phyloP scores from a whole-genome alignment of 2,329 filamentous ascomycete species.

The Trichoderma arundinaceum region DNA sequence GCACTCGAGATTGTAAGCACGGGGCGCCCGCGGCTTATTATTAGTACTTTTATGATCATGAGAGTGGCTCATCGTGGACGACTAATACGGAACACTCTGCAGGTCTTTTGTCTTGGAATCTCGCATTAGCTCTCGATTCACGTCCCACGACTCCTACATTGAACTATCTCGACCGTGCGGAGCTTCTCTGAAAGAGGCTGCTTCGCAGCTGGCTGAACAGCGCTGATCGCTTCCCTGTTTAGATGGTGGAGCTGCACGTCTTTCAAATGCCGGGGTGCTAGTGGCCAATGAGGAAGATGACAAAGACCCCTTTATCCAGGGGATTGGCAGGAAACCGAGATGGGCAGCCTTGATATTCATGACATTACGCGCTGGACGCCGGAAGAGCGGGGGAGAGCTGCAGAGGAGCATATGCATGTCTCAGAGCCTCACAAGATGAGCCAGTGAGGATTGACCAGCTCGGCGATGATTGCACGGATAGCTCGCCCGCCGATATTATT shows the following conservation, averaged over 20 bases:
- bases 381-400: slow-evolving; percentile 16
- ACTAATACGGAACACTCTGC: slow-evolving; percentile 11
- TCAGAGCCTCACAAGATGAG: slow-evolving; percentile 12
- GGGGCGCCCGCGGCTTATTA: slow-evolving; percentile 28
- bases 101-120: slow-evolving; percentile 15
- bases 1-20: slow-evolving; percentile 23
- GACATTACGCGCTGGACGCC: slow-evolving; percentile 9
- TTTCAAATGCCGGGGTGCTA: slow-evolving; percentile 27
- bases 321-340: slow-evolving; percentile 17
- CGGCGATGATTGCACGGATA: slow-evolving; percentile 14
- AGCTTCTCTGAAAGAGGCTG: slow-evolving; percentile 25
- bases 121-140: background rate
- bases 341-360: slow-evolving; percentile 14
- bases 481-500: slow-evolving; percentile 7
- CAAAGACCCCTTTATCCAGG: slow-evolving; percentile 12
- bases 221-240: slow-evolving; percentile 29
- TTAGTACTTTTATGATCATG: slow-evolving; percentile 27
- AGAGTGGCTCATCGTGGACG: slow-evolving; percentile 25
- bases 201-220: slow-evolving; percentile 24
- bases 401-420: slow-evolving; percentile 27
- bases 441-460: slow-evolving; percentile 23
- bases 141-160: background rate
- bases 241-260: slow-evolving; percentile 20
- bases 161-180: slow-evolving; percentile 6
- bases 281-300: slow-evolving; percentile 23